These are phyloP conservation scores for Candida qinlingensis DNA, from an alignment of 805 yeast genomes.

Conservation along the genomic window DNA sequence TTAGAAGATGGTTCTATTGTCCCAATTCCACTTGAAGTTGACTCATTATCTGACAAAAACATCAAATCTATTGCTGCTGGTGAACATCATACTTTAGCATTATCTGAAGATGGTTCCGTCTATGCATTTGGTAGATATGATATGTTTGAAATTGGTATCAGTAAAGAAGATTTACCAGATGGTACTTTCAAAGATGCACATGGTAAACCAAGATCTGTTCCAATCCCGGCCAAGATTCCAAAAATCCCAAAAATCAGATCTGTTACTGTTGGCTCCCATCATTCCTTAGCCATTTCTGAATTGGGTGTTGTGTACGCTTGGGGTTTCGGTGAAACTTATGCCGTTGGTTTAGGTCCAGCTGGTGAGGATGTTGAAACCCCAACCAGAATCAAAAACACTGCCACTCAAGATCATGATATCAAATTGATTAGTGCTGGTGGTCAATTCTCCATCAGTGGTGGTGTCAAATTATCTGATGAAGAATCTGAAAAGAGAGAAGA, in stretches of 20 bases:
- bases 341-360: slow-evolving; percentile 86
- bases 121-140: slow-evolving; percentile 89
- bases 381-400: slow-evolving; percentile 88
- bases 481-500: slow-evolving; percentile 40
- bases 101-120: slow-evolving; percentile 66
- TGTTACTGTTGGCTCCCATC: slow-evolving; percentile 87
- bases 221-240: slow-evolving; percentile 69
- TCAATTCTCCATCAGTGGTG: slow-evolving; percentile 89
- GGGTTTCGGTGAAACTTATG: slow-evolving; percentile 98
- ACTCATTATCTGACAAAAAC: slow-evolving; percentile 52
- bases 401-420: slow-evolving; percentile 77
- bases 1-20: slow-evolving; percentile 84
- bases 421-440: slow-evolving; percentile 87
- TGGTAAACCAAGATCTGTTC: slow-evolving; percentile 79
- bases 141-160: slow-evolving; percentile 87
- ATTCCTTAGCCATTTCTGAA: slow-evolving; percentile 76
- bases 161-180: slow-evolving; percentile 59
- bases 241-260: slow-evolving; percentile 51
- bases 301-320: slow-evolving; percentile 89
- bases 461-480: slow-evolving; percentile 41
- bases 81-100: slow-evolving; percentile 86
- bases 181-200: slow-evolving; percentile 72
- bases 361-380: slow-evolving; percentile 87
- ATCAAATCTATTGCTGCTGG: slow-evolving; percentile 76
- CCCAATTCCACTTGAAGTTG: slow-evolving; percentile 68